Base-by-base conservation (phyloP, 768 basidiomycete species). In the Mrakia frigida region DNA sequence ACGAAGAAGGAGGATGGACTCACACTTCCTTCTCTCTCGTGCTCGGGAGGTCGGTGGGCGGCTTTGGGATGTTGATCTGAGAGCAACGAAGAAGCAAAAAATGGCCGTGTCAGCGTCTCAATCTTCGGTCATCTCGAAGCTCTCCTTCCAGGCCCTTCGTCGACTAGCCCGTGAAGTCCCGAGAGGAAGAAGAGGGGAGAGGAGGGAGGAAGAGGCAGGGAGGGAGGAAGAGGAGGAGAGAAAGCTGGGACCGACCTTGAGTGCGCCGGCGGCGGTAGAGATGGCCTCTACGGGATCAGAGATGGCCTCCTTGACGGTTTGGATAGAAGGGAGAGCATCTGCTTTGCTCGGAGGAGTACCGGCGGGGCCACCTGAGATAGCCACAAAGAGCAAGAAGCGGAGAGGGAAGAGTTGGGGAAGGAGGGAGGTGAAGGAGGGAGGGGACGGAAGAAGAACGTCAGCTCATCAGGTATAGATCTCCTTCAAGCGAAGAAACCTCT, bases 61-160 rank as follows among this genome's bases (percentile, higher is more conserved):
- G 76, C 70, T 77, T 77, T 61, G 76, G 76, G 65, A 77, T 77
- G 65, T 77, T 50, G 52, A 77, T 77, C 76, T 77, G 52, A 25
- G 41, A 69, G 67, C 9, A 60, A 25, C 61, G 13, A 35, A 21
- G 25, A 33, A 65, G 28, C 7, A 5, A 18, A 16, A 9, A 5
- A 50, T 18, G 46, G 5, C 46, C 46, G 67, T n/a, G n/a, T 69
- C n/a, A 43, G 35, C 37, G 25, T 16, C n/a, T 37, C 28, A 63
- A 43, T 50, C 46, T 50, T 50, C 46, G 46, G 46, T 50, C 46
- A 50, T 50, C 46, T 50, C 5, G 3, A 65, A 18, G 7, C 31
- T 9, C 43, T 46, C 43, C 43, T 46, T 16, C 9, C 16, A 13
- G 35, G 23, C 14, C 25, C 35, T 21, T 7, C 14, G 13, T 43